A percentile compares a stretch with the other conserved stretches of the same genome.
Evolutionary conservation across 176 grass and related monocot species (phyloP).

Genomic region (Cenchrus americanus): DNA sequence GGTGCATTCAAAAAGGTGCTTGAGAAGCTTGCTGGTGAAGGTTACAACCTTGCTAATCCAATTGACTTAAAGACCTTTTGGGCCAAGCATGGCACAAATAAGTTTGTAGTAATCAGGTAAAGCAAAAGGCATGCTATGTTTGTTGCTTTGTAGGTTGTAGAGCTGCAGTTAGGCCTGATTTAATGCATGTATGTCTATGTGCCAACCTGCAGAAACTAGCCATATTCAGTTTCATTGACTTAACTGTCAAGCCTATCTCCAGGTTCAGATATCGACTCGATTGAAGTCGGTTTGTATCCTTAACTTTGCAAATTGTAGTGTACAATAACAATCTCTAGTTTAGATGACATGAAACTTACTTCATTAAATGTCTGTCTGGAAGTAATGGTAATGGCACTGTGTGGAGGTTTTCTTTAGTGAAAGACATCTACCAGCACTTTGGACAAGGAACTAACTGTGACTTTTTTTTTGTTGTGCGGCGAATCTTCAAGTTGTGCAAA

Average conservation of each 20-base stretch:
- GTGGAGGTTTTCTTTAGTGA: constrained; percentile 31
- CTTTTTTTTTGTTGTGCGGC: background rate
- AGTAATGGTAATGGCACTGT: constrained; percentile 19
- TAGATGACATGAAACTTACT: constrained; percentile 46
- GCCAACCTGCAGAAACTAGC: constrained; percentile 40
- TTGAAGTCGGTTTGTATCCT: constrained; percentile 40
- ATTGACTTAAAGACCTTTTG: constrained; percentile 90
- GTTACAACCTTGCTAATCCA: constrained; percentile 83
- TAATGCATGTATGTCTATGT: constrained; percentile 48
- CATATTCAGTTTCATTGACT: constrained; percentile 42
- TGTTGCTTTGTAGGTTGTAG: constrained; percentile 32
- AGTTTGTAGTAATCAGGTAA: constrained; percentile 93
- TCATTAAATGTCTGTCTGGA: constrained; percentile 1
- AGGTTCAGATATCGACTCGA: constrained; percentile 32
- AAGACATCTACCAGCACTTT: background rate
- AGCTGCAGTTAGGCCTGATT: constrained; percentile 28
- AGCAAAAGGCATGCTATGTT: constrained; percentile 21
- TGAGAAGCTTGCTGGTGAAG: constrained; percentile 82
- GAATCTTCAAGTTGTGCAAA: background rate
- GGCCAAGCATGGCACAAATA: constrained; percentile 93
- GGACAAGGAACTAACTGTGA: background rate
- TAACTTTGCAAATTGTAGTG: constrained; percentile 50
- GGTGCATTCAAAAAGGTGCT: constrained; percentile 96
- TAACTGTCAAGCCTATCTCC: constrained; percentile 37
- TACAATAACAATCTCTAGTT: constrained; percentile 50